These are phyloP conservation scores for Hyaloscypha hepaticicola DNA, from an alignment of 495 filamentous ascomycete species.

Conservation along the genomic window DNA sequence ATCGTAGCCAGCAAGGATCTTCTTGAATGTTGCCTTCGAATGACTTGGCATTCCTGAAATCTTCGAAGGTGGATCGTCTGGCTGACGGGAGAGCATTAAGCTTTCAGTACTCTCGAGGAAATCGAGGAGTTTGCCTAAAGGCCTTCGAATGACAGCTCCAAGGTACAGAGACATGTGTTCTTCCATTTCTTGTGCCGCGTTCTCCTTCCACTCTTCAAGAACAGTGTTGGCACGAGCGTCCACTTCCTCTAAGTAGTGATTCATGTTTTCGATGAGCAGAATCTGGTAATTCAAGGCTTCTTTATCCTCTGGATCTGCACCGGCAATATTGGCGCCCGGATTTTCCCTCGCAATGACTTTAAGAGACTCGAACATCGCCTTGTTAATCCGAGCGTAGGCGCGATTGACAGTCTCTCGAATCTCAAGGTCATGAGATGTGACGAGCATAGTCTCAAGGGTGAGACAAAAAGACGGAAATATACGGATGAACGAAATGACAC, in stretches of 20 bases:
- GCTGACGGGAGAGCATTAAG: slow-evolving; percentile 49
- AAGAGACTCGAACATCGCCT: slow-evolving; percentile 93
- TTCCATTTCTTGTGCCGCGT: slow-evolving; percentile 73
- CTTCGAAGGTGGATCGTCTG: slow-evolving; percentile 42
- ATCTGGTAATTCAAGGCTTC: slow-evolving; percentile 96
- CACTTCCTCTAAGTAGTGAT: slow-evolving; percentile 91
- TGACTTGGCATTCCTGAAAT: slow-evolving; percentile 75
- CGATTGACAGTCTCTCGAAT: slow-evolving; percentile 78
- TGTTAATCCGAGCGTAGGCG: slow-evolving; percentile 85
- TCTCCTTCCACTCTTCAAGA: slow-evolving; percentile 75
- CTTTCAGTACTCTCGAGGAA: slow-evolving; percentile 82
- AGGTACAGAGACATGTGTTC: slow-evolving; percentile 89
- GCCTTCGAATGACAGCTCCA: slow-evolving; percentile 81
- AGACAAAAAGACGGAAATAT: slow-evolving; percentile 84
- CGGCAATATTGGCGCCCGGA: slow-evolving; percentile 58
- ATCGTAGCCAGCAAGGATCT: slow-evolving; percentile 76
- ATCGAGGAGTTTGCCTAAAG: slow-evolving; percentile 85
- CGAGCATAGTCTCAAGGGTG: slow-evolving; percentile 80
- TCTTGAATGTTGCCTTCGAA: slow-evolving; percentile 77
- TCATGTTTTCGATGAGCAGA: slow-evolving; percentile 97
- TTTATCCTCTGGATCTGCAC: slow-evolving; percentile 84
- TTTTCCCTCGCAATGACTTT: slow-evolving; percentile 95
- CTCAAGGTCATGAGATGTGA: slow-evolving; percentile 43
- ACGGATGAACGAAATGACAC: slow-evolving; percentile 90
- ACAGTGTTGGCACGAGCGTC: slow-evolving; percentile 71